Evolutionary conservation across 768 basidiomycete genomes (phyloP).

Genomic region (Neoboletus magnificus): DNA sequence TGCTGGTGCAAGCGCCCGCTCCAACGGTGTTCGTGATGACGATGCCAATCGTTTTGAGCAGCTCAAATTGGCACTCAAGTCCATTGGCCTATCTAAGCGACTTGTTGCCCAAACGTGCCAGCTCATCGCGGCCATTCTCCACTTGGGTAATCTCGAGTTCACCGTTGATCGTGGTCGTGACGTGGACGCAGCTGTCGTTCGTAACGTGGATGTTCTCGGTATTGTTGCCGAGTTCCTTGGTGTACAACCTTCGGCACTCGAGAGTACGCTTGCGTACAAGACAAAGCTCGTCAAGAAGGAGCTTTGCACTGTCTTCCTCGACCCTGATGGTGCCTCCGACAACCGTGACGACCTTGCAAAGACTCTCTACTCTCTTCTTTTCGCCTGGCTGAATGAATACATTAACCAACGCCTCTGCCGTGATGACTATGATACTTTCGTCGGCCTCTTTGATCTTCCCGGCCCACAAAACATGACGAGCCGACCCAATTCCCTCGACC

Average conservation of each 20-base stretch:
- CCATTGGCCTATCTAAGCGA: constrained; percentile 89
- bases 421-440: constrained; percentile 89
- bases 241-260: constrained; percentile 66
- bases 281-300: constrained; percentile 93
- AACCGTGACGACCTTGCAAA: constrained; percentile 94
- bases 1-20: constrained; percentile 39
- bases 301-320: constrained; percentile 94
- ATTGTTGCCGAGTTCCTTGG: constrained; percentile 92
- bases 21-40: constrained; percentile 59
- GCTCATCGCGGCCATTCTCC: constrained; percentile 91
- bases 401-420: constrained; percentile 94
- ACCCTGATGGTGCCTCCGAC: constrained; percentile 88
- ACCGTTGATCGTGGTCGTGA: constrained; percentile 77
- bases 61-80: constrained; percentile 91
- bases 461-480: constrained; percentile 89
- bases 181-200: constrained; percentile 90
- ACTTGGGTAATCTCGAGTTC: constrained; percentile 95
- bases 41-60: constrained; percentile 90
- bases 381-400: constrained; percentile 94
- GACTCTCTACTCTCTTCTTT: constrained; percentile 89
- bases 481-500: constrained; percentile 89
- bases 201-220: constrained; percentile 77
- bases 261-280: constrained; percentile 82
- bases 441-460: constrained; percentile 92
- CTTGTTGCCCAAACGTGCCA: constrained; percentile 96